These are phyloP conservation scores for Prinsepia uniflora DNA, from an alignment of 306 rosid species.

Conservation along the genomic window DNA sequence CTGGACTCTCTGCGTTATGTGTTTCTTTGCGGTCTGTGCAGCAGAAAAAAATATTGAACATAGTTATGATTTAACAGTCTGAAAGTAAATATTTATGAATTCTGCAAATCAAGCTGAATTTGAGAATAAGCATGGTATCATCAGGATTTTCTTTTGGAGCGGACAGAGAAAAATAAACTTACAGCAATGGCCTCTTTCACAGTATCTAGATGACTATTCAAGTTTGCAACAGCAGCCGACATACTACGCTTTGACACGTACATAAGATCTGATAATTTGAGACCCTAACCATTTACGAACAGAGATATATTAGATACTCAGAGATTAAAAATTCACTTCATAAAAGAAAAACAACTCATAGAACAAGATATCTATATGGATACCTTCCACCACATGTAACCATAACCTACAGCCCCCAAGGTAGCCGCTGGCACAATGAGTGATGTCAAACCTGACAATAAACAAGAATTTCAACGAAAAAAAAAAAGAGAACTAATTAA, in stretches of 20 bases:
- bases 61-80: background rate
- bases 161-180: conserved; percentile 31
- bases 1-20: conserved; percentile 87
- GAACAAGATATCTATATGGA: conserved; percentile 8
- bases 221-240: conserved; percentile 80
- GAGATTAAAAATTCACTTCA: background rate
- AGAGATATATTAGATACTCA: conserved; percentile 10
- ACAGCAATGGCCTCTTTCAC: conserved; percentile 85
- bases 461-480: background rate
- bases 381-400: conserved; percentile 99
- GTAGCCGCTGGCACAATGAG: conserved; percentile 77
- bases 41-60: conserved; percentile 23
- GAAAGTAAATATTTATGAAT: background rate
- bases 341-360: conserved; percentile 9
- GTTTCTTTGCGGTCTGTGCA: conserved; percentile 85
- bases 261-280: conserved; percentile 88
- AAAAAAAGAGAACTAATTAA: background rate
- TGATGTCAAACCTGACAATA: conserved; percentile 60
- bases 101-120: background rate
- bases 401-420: conserved; percentile 78
- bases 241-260: conserved; percentile 83
- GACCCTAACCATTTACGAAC: conserved; percentile 51
- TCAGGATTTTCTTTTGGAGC: background rate
- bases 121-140: background rate
- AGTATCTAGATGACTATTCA: conserved; percentile 76